These are phyloP conservation scores for Phytophthora hybrid DNA, from an alignment of 352 stramenopile species.

Conservation along the genomic window DNA sequence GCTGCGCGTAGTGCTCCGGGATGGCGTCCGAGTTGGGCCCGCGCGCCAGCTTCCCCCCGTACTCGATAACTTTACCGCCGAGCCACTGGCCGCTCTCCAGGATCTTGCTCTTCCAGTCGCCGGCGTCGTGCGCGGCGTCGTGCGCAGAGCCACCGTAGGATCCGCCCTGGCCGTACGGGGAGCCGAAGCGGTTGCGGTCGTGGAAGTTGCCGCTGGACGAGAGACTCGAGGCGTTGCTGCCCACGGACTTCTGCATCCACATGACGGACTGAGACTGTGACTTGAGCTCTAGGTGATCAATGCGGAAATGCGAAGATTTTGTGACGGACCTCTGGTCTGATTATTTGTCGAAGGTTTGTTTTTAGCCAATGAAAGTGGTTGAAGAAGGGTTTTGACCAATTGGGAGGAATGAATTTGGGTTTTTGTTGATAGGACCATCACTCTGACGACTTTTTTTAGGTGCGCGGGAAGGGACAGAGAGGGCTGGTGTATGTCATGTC, in stretches of 20 bases:
- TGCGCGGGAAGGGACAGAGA: conserved; percentile 3
- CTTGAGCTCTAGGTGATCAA: neutral
- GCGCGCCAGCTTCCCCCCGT: conserved; percentile 64
- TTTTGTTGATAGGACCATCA: neutral
- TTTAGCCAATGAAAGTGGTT: conserved; percentile 12
- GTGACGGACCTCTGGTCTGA: conserved; percentile 30
- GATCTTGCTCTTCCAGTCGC: conserved; percentile 79
- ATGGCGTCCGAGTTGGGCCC: conserved; percentile 54
- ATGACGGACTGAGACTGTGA: conserved; percentile 5
- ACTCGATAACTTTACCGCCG: conserved; percentile 78
- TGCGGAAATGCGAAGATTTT: conserved; percentile 25
- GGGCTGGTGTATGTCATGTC: neutral
- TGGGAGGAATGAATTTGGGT: neutral
- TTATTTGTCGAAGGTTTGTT: conserved; percentile 6
- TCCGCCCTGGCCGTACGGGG: conserved; percentile 35
- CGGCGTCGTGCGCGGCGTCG: conserved; percentile 17
- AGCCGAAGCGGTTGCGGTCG: conserved; percentile 57
- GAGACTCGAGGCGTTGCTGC: conserved; percentile 39
- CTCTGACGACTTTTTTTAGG: neutral
- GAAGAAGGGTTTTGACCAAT: conserved; percentile 14
- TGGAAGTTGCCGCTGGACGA: conserved; percentile 51
- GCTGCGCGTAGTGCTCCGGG: conserved; percentile 47
- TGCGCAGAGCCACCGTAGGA: conserved; percentile 31
- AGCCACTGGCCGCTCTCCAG: conserved; percentile 77
- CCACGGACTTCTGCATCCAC: conserved; percentile 79